phyloP scores from a whole-genome alignment of 2,329 filamentous ascomycete species.

The Colletotrichum karsti region DNA sequence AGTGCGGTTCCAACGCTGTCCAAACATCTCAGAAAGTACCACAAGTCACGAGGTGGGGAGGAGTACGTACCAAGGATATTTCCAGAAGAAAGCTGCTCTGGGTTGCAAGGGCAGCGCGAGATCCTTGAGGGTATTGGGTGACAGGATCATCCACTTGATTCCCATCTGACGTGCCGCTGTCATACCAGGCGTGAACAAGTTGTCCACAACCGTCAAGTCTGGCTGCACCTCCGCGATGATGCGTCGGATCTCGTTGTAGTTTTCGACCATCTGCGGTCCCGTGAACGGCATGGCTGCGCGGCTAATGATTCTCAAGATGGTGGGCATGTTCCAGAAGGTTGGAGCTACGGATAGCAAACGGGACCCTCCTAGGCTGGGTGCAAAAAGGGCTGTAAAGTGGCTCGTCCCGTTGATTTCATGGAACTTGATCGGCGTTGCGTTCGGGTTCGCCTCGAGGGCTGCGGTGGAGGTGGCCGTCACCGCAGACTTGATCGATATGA shows the following conservation, averaged over 20 bases:
- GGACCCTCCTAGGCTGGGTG: background rate
- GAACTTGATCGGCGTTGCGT: background rate
- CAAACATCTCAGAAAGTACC: rapidly evolving
- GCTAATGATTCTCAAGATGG: background rate
- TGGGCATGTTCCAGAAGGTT: conserved; percentile 3
- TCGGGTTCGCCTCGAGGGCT: background rate
- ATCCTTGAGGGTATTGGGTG: background rate
- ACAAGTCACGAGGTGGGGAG: rapidly evolving
- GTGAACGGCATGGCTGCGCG: conserved; percentile 19
- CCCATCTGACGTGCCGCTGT: conserved; percentile 15
- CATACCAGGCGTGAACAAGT: conserved; percentile 23
- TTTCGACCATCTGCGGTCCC: background rate
- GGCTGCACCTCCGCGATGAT: conserved; percentile 11
- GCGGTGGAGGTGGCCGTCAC: background rate
- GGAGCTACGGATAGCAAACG: background rate
- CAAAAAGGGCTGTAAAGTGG: conserved; percentile 10
- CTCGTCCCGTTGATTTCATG: background rate
- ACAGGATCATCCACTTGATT: background rate
- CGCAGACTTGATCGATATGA: background rate
- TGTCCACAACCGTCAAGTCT: conserved; percentile 17
- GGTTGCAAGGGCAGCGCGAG: background rate
- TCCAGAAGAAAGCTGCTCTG: conserved; percentile 38
- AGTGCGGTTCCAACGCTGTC: background rate
- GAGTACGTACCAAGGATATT: conserved; percentile 44
- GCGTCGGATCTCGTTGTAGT: conserved; percentile 2